Evolutionary conservation across 768 basidiomycete species (phyloP).

Genomic region (Termitomyces sp.): DNA sequence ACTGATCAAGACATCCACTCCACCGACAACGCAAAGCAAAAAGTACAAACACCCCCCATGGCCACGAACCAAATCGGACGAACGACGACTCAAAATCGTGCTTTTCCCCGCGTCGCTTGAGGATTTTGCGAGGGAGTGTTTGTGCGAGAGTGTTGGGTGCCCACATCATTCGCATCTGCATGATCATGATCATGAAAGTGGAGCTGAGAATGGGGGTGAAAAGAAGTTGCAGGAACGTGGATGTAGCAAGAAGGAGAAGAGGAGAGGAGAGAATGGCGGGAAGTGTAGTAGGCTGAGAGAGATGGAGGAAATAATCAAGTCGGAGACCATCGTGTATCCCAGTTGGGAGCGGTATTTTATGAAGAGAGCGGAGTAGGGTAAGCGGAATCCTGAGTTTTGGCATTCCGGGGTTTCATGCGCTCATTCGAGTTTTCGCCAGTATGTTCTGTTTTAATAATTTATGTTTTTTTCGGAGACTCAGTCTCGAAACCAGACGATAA

Average conservation of each 20-base stretch:
- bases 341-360: conserved; percentile 67
- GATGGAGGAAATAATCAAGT: conserved; percentile 30
- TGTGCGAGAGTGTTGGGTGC: neutral
- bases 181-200: conserved; percentile 4
- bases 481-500: too few relatives aligned
- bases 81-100: conserved; percentile 50
- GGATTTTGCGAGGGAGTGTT: conserved; percentile 13
- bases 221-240: conserved; percentile 19
- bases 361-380: conserved; percentile 32
- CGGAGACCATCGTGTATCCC: conserved; percentile 51
- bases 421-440: neutral
- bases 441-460: too few relatives aligned
- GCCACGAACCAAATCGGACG: conserved; percentile 45
- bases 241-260: conserved; percentile 17
- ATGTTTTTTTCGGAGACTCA: neutral
- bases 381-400: neutral
- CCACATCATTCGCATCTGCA: neutral
- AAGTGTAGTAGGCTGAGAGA: conserved; percentile 12
- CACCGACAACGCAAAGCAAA: conserved; percentile 26
- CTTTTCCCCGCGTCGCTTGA: conserved; percentile 36
- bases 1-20: conserved; percentile 6
- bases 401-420: neutral
- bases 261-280: conserved; percentile 21
- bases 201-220: neutral
- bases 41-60: conserved; percentile 50